Evolutionary conservation across 2,329 filamentous ascomycete species (phyloP).

Genomic region (Aspergillus thermomutatus): DNA sequence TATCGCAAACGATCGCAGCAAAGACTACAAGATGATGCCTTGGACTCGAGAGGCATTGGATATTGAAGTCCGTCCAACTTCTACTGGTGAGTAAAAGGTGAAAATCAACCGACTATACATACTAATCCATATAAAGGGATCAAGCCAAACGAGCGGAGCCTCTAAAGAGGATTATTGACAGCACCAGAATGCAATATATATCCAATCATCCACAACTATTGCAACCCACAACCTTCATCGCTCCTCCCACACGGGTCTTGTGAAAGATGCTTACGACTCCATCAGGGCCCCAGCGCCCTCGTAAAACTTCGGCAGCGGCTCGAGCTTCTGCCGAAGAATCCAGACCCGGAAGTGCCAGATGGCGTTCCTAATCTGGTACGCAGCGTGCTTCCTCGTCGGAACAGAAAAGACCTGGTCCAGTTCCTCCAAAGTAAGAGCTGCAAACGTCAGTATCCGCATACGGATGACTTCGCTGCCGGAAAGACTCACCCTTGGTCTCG

Average conservation of each 20-base stretch:
- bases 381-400: conserved; percentile 37
- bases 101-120: too few species aligned
- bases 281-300: conserved; percentile 23
- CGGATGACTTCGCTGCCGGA: too few species aligned
- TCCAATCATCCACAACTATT: too few species aligned
- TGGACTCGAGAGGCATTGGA: too few species aligned
- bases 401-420: conserved; percentile 55
- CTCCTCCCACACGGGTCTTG: neutral
- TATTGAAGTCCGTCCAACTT: too few species aligned
- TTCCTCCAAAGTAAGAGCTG: conserved; percentile 42
- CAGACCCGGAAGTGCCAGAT: conserved; percentile 41
- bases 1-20: too few species aligned
- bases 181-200: neutral
- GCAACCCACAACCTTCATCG: neutral
- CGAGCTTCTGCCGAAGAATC: conserved; percentile 36
- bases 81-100: too few species aligned
- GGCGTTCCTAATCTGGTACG: conserved; percentile 38
- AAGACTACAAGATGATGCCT: too few species aligned
- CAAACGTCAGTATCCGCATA: neutral
- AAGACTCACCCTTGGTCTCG: conserved; percentile 38
- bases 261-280: neutral
- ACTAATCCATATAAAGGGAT: neutral
- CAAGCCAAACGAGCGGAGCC: neutral
- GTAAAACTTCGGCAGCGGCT: conserved; percentile 34
- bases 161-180: neutral